A percentile compares a stretch with the other conserved stretches of the same genome.
These are phyloP conservation scores for Kwoniella shandongensis DNA, from an alignment of 768 basidiomycete species.

Conservation along the genomic window DNA sequence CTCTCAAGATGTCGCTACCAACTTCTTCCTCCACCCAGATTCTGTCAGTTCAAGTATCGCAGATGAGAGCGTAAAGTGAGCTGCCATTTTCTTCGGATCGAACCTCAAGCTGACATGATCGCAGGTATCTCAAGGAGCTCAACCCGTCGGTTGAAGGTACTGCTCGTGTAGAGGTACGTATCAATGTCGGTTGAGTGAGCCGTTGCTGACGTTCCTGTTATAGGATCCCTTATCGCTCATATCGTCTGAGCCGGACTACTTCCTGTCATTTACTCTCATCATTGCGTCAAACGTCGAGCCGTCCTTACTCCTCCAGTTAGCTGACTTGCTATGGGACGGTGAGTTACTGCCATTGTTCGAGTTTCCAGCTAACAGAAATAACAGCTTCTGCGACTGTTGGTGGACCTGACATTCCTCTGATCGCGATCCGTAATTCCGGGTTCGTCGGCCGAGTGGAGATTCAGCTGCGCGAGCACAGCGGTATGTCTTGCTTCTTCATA, in stretches of 20 bases:
- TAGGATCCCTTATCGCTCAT: slow-evolving; percentile 63
- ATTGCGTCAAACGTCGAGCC: slow-evolving; percentile 78
- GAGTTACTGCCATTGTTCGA: slow-evolving; percentile 6
- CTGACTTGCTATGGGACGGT: slow-evolving; percentile 66
- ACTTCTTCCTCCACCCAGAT: slow-evolving; percentile 85
- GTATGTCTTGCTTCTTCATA: slow-evolving; percentile 57
- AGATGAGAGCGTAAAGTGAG: slow-evolving; percentile 66
- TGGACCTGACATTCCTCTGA: slow-evolving; percentile 60
- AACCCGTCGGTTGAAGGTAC: slow-evolving; percentile 79
- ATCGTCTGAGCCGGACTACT: slow-evolving; percentile 59
- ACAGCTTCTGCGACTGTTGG: slow-evolving; percentile 57
- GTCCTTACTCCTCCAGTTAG: slow-evolving; percentile 61
- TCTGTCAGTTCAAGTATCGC: slow-evolving; percentile 80
- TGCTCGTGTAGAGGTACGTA: slow-evolving; percentile 60
- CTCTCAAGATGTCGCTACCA: slow-evolving; percentile 82
- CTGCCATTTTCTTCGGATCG: neutral
- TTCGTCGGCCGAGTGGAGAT: slow-evolving; percentile 86
- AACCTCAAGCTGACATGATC: neutral
- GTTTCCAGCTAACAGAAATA: neutral
- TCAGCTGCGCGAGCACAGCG: slow-evolving; percentile 83
- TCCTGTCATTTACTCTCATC: slow-evolving; percentile 71
- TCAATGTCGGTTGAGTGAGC: neutral
- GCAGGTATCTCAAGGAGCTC: slow-evolving; percentile 68
- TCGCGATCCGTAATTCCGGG: slow-evolving; percentile 79
- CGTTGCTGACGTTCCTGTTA: neutral